These are phyloP conservation scores for Yarrowia deformans DNA, from an alignment of 805 yeast genomes.

Conservation along the genomic window DNA sequence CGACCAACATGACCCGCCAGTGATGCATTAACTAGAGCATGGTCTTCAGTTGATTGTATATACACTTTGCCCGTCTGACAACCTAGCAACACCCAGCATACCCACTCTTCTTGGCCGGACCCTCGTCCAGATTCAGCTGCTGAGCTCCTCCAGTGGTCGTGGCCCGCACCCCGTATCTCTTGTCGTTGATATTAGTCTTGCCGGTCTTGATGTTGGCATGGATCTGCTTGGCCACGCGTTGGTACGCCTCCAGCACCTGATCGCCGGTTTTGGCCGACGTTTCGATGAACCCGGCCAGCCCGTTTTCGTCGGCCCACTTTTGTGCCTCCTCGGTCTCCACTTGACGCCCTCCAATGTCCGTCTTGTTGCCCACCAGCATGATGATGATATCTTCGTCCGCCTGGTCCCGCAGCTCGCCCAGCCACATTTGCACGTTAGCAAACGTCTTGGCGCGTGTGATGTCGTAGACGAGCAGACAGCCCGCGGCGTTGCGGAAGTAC, in stretches of 20 bases:
- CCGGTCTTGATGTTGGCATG: slow-evolving; percentile 49
- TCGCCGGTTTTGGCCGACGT: slow-evolving; percentile 73
- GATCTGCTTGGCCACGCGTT: slow-evolving; percentile 49
- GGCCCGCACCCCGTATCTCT: slow-evolving; percentile 46
- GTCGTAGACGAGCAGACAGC: slow-evolving; percentile 52
- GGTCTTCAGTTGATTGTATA: too few relatives aligned
- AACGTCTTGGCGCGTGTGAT: slow-evolving; percentile 51
- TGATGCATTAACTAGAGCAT: too few relatives aligned
- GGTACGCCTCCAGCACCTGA: slow-evolving; percentile 58
- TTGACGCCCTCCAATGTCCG: slow-evolving; percentile 58
- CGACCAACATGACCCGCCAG: too few relatives aligned
- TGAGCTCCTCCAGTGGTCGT: slow-evolving; percentile 26
- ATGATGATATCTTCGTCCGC: slow-evolving; percentile 70
- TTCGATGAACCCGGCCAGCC: slow-evolving; percentile 54
- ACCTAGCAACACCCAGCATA: neutral
- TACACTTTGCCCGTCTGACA: neutral
- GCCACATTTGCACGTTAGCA: slow-evolving; percentile 64
- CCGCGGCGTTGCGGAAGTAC: slow-evolving; percentile 52
- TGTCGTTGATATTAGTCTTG: slow-evolving; percentile 47
- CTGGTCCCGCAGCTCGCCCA: slow-evolving; percentile 72
- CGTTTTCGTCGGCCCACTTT: slow-evolving; percentile 59
- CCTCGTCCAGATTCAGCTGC: slow-evolving; percentile 27
- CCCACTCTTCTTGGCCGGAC: slow-evolving; percentile 7
- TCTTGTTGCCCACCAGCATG: slow-evolving; percentile 80
- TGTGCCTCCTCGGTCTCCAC: slow-evolving; percentile 49